Conservation (phyloP, 2,329 filamentous ascomycete species). For the Fusarium temperatum region DNA sequence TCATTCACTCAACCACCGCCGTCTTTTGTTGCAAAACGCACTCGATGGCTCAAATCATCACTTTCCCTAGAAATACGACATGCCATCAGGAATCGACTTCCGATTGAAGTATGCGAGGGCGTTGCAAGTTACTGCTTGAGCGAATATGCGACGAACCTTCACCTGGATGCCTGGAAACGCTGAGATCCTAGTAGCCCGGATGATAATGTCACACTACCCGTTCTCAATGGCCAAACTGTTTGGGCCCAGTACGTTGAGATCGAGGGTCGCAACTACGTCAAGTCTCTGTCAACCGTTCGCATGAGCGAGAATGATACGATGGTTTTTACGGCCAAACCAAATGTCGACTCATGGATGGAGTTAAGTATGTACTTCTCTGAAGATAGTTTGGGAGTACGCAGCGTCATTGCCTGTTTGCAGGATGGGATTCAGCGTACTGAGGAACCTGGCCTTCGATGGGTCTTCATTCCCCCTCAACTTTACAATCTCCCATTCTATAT, state of each 20-base stretch:
- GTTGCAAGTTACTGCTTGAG: not conserved
- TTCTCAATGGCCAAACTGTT: not conserved
- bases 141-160: not conserved
- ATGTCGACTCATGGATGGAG: accelerated
- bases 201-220: too few relatives aligned
- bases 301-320: not conserved
- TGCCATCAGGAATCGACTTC: not conserved
- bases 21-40: not conserved
- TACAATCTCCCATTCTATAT: not conserved
- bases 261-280: not conserved
- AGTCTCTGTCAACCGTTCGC: not conserved
- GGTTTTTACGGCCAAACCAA: not conserved
- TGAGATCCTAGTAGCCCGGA: accelerated
- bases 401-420: not conserved
- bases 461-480: accelerated
- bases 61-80: not conserved
- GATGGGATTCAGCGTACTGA: not conserved
- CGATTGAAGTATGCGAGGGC: not conserved
- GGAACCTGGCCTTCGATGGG: not conserved
- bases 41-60: not conserved
- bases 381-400: not conserved
- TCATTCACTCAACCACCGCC: not conserved
- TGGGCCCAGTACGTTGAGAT: not conserved
- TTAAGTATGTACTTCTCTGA: not conserved
- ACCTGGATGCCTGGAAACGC: not conserved